Percentiles rank a stretch among this genome's conserved stretches.
phyloP scores from a whole-genome alignment of 1,284 basidiomycete genomes.

The Volvariella volvacea region DNA sequence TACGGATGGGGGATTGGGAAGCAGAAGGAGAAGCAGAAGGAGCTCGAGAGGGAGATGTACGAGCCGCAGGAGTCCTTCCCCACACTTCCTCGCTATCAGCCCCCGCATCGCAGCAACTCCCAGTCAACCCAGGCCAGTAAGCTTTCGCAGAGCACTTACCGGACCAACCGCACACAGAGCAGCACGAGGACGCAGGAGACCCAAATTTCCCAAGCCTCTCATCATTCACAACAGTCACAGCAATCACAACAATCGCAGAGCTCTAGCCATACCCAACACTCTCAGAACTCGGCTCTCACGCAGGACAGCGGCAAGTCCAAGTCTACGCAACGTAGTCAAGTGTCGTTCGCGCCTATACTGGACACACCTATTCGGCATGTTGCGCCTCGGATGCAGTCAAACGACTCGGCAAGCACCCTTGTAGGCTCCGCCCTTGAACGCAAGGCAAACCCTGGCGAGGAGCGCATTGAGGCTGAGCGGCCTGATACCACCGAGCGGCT shows the following conservation, averaged over 20 bases:
- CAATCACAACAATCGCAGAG: constrained; percentile 1
- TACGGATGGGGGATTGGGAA: constrained; percentile 66
- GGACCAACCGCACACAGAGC: constrained; percentile 5
- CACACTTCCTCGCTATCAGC: constrained; percentile 33
- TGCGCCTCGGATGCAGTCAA: constrained; percentile 38
- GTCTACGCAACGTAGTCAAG: no score
- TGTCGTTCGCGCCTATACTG: constrained; percentile 13
- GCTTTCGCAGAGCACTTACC: constrained; percentile 6
- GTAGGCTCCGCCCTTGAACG: constrained; percentile 63
- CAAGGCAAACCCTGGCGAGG: constrained; percentile 42
- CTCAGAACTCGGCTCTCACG: background rate
- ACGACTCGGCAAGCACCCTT: constrained; percentile 63
- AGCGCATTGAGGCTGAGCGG: constrained; percentile 23
- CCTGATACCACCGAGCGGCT: constrained; percentile 60
- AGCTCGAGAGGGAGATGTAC: constrained; percentile 29
- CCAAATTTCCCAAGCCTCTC: constrained; percentile 10
- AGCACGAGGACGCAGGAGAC: constrained; percentile 9
- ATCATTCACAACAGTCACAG: constrained; percentile 13
- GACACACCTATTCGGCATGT: background rate
- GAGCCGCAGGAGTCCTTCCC: constrained; percentile 23
- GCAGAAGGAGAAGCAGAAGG: constrained; percentile 42
- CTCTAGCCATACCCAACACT: background rate
- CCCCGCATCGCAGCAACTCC: constrained; percentile 24
- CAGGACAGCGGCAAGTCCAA: background rate
- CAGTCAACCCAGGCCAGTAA: constrained; percentile 16